These are phyloP conservation scores for Beauveria medogensis DNA, from an alignment of 2,329 filamentous ascomycete species.

Conservation along the genomic window DNA sequence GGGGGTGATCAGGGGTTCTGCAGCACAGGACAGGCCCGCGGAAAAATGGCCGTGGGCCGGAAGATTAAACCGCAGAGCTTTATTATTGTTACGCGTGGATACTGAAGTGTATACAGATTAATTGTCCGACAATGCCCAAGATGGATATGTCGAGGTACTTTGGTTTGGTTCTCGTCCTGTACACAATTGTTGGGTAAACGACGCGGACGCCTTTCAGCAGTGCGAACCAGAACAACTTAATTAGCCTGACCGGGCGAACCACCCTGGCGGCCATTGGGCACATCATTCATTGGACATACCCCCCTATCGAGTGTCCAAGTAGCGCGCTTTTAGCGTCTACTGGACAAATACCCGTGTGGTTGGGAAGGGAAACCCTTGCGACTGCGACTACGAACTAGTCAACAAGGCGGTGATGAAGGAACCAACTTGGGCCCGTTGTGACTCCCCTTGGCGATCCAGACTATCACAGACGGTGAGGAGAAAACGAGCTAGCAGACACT, in stretches of 20 bases:
- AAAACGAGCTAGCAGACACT: not conserved
- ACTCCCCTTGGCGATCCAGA: not conserved
- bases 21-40: not conserved
- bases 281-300: not conserved
- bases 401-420: not conserved
- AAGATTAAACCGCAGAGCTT: not conserved
- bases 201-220: not conserved
- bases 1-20: not conserved
- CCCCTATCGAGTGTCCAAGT: not conserved
- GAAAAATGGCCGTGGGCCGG: not conserved
- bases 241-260: not conserved
- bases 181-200: not conserved
- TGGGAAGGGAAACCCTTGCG: constrained; percentile 2
- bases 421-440: not conserved
- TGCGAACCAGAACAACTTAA: not conserved
- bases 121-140: not conserved
- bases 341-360: not conserved
- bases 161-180: not conserved
- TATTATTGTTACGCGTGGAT: not conserved
- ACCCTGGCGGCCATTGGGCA: not conserved
- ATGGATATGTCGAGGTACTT: not conserved
- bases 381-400: not conserved
- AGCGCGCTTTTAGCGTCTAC: constrained; percentile 2
- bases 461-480: not conserved
- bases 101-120: not conserved